phyloP scores from a whole-genome alignment of 805 yeast species.

The Candida jianshihensis region DNA sequence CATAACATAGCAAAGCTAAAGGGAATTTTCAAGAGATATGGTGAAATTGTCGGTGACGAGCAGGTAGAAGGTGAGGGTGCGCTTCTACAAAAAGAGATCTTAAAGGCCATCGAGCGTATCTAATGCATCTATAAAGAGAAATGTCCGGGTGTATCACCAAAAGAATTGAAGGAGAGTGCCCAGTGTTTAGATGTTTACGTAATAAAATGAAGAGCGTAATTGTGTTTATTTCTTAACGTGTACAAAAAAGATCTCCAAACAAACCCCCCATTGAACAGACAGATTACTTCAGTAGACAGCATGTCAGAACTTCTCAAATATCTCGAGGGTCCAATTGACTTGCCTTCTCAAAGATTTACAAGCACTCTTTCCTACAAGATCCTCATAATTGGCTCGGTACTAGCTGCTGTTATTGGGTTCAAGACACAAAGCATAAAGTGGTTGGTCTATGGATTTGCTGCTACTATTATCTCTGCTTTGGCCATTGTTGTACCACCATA shows the following conservation, averaged over 20 bases:
- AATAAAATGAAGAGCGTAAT: no score
- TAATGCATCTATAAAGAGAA: neutral
- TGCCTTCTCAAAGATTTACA: slow-evolving; percentile 10
- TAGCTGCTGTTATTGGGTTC: slow-evolving; percentile 8
- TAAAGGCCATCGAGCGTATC: slow-evolving; percentile 9
- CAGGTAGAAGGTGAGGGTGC: slow-evolving; percentile 21
- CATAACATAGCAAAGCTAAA: slow-evolving; percentile 35
- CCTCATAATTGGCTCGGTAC: slow-evolving; percentile 8
- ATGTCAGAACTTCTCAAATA: no score
- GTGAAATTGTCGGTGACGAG: slow-evolving; percentile 41
- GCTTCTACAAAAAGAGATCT: slow-evolving; percentile 10
- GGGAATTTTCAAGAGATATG: slow-evolving; percentile 38
- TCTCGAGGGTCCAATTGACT: slow-evolving; percentile 18
- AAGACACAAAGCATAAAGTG: slow-evolving; percentile 4
- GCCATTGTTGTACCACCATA: slow-evolving; percentile 14
- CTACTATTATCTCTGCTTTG: slow-evolving; percentile 2
- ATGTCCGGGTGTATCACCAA: neutral
- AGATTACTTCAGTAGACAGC: no score
- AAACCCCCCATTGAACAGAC: no score
- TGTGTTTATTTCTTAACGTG: no score
- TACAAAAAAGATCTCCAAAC: no score
- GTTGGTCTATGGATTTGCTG: slow-evolving; percentile 2
- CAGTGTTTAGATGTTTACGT: no score
- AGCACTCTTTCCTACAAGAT: slow-evolving; percentile 1
- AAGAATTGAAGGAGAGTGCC: no score